Evolutionary conservation across 768 basidiomycete species (phyloP), one percentile per base, ranked within the genome.

Genomic region (Termitomyces eurrhizus): DNA sequence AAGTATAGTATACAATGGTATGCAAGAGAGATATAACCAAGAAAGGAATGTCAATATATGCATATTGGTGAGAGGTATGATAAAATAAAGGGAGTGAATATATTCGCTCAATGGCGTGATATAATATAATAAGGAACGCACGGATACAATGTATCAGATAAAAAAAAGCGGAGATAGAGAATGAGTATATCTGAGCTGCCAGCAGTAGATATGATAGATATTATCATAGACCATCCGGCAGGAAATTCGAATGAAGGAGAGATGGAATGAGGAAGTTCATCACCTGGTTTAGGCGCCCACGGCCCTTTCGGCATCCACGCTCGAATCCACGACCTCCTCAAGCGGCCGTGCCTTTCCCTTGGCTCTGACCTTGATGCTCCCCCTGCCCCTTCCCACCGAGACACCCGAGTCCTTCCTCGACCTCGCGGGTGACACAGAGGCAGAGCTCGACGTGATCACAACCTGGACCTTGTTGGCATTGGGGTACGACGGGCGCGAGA

Each of bases 251-350:
- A 7, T 16, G 39, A 13, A 39, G 14, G 14, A 39, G 18, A 9
- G 9, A 9, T 35, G 16, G 39, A 41, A 42, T 7, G 4, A 8
- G 7, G 11, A 8, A 42, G 5, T 2, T 14, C 13, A 39, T 39
- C 39, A 46, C 21, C 45, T 46, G 4, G 26, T 14, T 24, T 11
- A 29, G 26, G 13, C 46, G 26, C 53, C 58, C 24, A 9, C 8
- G 29, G 52, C 37, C 21, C 65, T 60, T 63, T 77, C 75, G 4
- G 69, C 74, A 65, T 73, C 72, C 50, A 76, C 64, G 50, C 75
- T 76, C 46, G 73, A 72, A 56, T 72, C 72, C 12, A 76, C 72
- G 7, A 77, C 60, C 60, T 77, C 74, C 4, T 36, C 66, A 21
- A 75, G 65, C 24, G 44, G 51, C 62, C 68, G 70, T 4, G 57